These are phyloP conservation scores for Filobasidium wieringae DNA, from an alignment of 768 basidiomycete species.

Conservation along the genomic window DNA sequence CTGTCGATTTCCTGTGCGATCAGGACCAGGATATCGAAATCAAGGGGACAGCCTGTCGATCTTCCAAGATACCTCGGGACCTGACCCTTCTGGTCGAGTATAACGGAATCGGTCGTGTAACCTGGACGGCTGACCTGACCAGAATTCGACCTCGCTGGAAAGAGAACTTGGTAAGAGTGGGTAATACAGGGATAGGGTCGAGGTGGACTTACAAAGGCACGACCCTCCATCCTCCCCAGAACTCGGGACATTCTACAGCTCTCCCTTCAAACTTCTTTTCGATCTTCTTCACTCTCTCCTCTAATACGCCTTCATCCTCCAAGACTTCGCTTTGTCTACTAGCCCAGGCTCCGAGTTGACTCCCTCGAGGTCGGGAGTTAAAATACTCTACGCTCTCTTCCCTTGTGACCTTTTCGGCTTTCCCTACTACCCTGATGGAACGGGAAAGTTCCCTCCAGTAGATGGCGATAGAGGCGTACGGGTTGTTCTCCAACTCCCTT, in stretches of 20 bases:
- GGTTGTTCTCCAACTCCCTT: constrained; percentile 61
- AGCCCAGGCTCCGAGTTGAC: constrained; percentile 83
- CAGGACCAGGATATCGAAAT: background rate
- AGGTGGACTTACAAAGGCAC: constrained; percentile 62
- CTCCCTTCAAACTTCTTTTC: constrained; percentile 49
- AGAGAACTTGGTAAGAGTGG: background rate
- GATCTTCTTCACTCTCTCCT: constrained; percentile 50
- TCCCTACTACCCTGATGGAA: constrained; percentile 72
- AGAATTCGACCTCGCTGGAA: constrained; percentile 83
- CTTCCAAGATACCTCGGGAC: constrained; percentile 1
- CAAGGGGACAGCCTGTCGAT: constrained; percentile 14
- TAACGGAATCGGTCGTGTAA: constrained; percentile 76
- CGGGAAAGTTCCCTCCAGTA: constrained; percentile 81
- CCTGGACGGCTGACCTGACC: constrained; percentile 90
- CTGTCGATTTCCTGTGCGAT: background rate
- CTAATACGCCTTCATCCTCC: constrained; percentile 60
- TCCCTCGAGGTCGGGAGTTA: constrained; percentile 64
- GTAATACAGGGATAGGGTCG: background rate
- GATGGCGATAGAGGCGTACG: constrained; percentile 68
- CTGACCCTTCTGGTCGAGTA: constrained; percentile 17
- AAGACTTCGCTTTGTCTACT: constrained; percentile 76
- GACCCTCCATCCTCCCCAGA: constrained; percentile 95
- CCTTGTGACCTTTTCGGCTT: constrained; percentile 60
- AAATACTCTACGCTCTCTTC: constrained; percentile 77
- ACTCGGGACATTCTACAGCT: constrained; percentile 66